Base-by-base conservation (phyloP, 2,329 filamentous ascomycete genomes). In the Aspergillus thermomutatus region DNA sequence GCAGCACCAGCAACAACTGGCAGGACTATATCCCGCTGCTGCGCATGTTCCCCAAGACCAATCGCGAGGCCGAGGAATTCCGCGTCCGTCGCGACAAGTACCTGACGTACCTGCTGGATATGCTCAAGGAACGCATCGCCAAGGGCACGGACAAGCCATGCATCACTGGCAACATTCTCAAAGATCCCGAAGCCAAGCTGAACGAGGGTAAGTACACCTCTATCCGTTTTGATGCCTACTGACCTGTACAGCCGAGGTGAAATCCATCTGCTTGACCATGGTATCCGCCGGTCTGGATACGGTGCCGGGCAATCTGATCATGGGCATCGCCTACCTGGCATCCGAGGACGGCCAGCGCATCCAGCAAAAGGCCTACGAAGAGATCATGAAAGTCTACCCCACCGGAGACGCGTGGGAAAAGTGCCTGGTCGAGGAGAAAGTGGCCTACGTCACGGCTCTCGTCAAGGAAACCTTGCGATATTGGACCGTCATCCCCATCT, bases 21-120 rank as follows among this genome's bases (percentile, higher is more conserved):
- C 88, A 91, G 66, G 90, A 94, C 66, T 93, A 93, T 63, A 84
- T 94, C n/a, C 89, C 90, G 0, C 66, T 92, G 4, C 70, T 94
- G 58, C 81, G 90, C 27, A 71, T 91, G 2, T 81, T 84, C 62
- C 82, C 86, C 2, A 83, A 79, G 31, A 81, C 81, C 60, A 91
- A 85, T 65, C 78, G 79, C 2, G 81, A 85, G 50, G 88, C 89
- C 0, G 75, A 82, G 7, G 83, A 86, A 58, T 90, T 87, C 72
- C 83, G 89, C 40, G 76, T 77, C n/a, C 80, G 90, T 21, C 80
- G 90, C 52, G 89, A 91, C 61, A 83, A 80, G 52, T 88, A 88
- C 60, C 75, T 88, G 75, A 80, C 81, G 11, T 79, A 79, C 49
- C 74, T 89, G n/a, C 72, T 88, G 31, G 72, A 78, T 23, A 84